Evolutionary conservation across 2,329 filamentous ascomycete genomes (phyloP), one percentile per base, ranked within the genome.

Genomic region (Eurotiales sp.): DNA sequence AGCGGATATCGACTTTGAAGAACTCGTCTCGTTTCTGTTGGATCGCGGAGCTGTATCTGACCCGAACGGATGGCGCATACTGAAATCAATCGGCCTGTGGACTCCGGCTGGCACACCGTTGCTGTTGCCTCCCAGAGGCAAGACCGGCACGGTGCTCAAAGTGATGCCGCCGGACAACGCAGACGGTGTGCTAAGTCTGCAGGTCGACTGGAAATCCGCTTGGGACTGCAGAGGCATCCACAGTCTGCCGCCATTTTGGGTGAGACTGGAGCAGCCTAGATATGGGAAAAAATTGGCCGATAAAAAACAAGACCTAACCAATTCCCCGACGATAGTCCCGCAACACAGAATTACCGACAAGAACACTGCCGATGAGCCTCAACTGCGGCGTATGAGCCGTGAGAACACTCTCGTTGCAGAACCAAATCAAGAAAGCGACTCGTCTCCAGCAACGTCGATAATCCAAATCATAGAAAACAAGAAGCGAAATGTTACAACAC

Each of bases 31-130:
- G 22, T 86, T 86, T 54, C 66, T 86, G 30, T 65, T 86, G 1
- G 83, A 86, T 61, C 71, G 84, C 8, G 84, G 84, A 2, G 83
- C 83, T 2, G 70, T 83, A 2, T 82, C 82, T 0, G 79, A 84
- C 52, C 64, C 78, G 0, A 78, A 80, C 45, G 82, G 81, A 2
- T 83, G 81, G 76, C 76, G 75, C 36, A 65, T 84, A 56, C 56
- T 85, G 51, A 72, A 80, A 22, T 77, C 76, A 0, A 79, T 79
- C 4, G 82, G 82, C 0, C 59, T 84, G 2, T 84, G 82, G 81
- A 81, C 82, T 2, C 81, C 82, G 0, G 75, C 77, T 0, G 82
- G 81, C 3, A 84, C 80, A 29, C 68, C 76, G 0, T 62, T 85
- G 47, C 75, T 85, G 71, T 73, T 72, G 55, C 77, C 76, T 1